Evolutionary conservation across 306 rosid genomes (phyloP).

Genomic region (Cicer arietinum): DNA sequence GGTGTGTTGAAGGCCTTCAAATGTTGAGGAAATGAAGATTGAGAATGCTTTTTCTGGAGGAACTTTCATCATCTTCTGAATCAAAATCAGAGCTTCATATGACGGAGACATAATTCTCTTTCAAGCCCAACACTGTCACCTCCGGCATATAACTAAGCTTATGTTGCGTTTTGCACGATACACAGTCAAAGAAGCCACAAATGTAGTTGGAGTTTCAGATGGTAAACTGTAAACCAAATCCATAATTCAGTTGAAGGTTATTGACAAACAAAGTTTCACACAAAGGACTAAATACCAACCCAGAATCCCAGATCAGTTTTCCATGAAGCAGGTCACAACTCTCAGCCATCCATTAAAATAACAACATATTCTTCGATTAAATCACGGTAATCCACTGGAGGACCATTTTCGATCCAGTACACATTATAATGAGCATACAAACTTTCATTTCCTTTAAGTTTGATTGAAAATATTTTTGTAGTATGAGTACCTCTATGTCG

Average conservation of each 20-base stretch:
- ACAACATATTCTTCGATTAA: too few relatives aligned
- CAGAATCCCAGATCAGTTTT: background rate
- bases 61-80: slow-evolving; percentile 68
- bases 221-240: background rate
- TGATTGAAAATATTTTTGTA: background rate
- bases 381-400: background rate
- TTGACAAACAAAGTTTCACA: background rate
- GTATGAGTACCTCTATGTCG: background rate
- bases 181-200: background rate
- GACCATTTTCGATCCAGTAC: background rate
- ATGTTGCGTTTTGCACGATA: background rate
- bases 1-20: slow-evolving; percentile 55
- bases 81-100: slow-evolving; percentile 53
- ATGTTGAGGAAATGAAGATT: slow-evolving; percentile 52
- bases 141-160: background rate
- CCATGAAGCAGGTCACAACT: background rate
- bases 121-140: background rate
- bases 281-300: background rate
- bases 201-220: background rate
- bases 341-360: background rate
- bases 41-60: slow-evolving; percentile 62
- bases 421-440: background rate
- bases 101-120: slow-evolving; percentile 48
- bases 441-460: background rate
- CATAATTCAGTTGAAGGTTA: background rate